A percentile compares a stretch with the other conserved stretches of the same genome.
phyloP scores from a whole-genome alignment of 208 protist species.

The Trypanosoma boissoni region DNA sequence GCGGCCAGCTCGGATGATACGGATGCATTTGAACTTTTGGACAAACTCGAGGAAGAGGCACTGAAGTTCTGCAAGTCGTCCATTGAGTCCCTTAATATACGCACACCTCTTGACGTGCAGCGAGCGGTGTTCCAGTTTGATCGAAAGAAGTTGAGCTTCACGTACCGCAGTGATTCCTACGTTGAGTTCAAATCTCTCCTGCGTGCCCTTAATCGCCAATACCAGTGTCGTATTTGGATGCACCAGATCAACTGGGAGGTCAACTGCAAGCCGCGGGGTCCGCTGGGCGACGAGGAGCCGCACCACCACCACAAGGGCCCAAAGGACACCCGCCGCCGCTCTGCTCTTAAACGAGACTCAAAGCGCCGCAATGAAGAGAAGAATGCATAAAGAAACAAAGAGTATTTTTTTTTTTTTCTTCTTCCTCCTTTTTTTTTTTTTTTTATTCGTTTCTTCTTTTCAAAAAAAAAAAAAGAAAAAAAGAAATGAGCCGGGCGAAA shows the following conservation, averaged over 20 bases:
- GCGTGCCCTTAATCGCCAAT: slow-evolving; percentile 64
- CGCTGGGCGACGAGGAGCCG: neutral
- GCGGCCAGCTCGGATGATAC: slow-evolving; percentile 49
- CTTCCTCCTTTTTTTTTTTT: slow-evolving; percentile 3
- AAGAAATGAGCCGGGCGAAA: no score
- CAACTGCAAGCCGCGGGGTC: slow-evolving; percentile 20
- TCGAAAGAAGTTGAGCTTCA: slow-evolving; percentile 85
- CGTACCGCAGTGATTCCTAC: slow-evolving; percentile 71
- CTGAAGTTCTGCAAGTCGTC: slow-evolving; percentile 51
- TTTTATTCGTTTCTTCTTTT: neutral
- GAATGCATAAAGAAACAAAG: slow-evolving; percentile 3
- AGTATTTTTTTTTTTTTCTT: slow-evolving; percentile 11
- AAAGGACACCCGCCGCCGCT: slow-evolving; percentile 4
- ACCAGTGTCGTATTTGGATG: slow-evolving; percentile 91
- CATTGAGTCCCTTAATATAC: slow-evolving; percentile 42
- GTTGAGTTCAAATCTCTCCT: slow-evolving; percentile 83
- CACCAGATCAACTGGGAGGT: slow-evolving; percentile 79
- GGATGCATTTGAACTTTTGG: slow-evolving; percentile 33
- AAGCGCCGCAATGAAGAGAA: slow-evolving; percentile 13
- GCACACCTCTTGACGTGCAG: slow-evolving; percentile 62
- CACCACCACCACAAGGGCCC: neutral
- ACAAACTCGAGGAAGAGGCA: slow-evolving; percentile 52
- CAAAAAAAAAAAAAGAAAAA: slow-evolving; percentile 8
- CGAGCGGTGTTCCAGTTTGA: slow-evolving; percentile 86
- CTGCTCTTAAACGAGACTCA: neutral